Conservation (phyloP, 164 flowering plant genomes). For the Sedum album region DNA sequence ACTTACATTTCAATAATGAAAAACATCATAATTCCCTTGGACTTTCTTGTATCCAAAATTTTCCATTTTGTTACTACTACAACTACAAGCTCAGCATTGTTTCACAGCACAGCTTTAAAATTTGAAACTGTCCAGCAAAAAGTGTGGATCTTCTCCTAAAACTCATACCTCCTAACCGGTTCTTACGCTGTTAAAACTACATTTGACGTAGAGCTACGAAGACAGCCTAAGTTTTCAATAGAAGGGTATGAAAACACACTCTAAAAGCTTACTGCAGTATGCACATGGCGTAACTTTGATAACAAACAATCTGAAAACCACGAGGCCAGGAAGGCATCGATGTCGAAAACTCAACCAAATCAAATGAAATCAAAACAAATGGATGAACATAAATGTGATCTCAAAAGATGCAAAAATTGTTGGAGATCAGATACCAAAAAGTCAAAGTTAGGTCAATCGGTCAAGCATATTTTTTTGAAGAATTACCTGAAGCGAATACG, state of each 20-base stretch:
- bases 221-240: neutral
- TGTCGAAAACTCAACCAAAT: too few relatives aligned
- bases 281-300: neutral
- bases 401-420: too few relatives aligned
- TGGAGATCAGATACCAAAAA: neutral
- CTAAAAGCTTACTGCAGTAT: too few relatives aligned
- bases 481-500: slow-evolving; percentile 60
- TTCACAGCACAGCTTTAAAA: too few relatives aligned
- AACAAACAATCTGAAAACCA: too few relatives aligned
- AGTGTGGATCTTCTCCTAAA: too few relatives aligned
- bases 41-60: neutral
- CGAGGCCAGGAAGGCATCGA: too few relatives aligned
- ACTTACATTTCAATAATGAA: neutral
- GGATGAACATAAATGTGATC: neutral
- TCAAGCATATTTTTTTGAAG: neutral
- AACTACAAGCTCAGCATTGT: neutral
- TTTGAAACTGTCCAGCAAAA: too few relatives aligned
- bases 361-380: neutral
- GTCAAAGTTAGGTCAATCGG: neutral
- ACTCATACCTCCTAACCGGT: too few relatives aligned
- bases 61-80: neutral
- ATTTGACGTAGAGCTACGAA: neutral
- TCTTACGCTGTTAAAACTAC: neutral
- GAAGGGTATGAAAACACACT: neutral
- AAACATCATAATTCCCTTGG: slow-evolving; percentile 3